Percentiles rank a stretch among this genome's conserved stretches.
phyloP scores from a whole-genome alignment of 2,329 filamentous ascomycete species.

The Aspergillus brunneoviolaceus region DNA sequence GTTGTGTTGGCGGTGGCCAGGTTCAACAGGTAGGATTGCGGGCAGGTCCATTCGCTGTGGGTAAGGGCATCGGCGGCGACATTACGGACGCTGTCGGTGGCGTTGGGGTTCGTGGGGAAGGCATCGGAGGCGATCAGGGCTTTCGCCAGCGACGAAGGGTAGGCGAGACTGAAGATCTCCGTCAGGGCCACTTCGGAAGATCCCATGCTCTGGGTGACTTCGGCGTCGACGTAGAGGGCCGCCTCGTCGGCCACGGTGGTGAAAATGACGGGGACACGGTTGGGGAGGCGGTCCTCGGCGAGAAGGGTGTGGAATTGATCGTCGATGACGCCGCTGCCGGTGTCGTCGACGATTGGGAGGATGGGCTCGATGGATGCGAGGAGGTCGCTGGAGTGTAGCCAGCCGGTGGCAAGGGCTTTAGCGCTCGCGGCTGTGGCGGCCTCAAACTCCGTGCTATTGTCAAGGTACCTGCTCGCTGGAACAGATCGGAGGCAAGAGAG shows the following conservation, averaged over 20 bases:
- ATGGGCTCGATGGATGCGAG: conserved; percentile 25
- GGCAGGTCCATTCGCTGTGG: conserved; percentile 22
- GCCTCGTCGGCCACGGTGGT: conserved; percentile 29
- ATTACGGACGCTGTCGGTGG: conserved; percentile 22
- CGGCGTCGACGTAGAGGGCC: conserved; percentile 15
- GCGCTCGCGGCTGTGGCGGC: conserved; percentile 9
- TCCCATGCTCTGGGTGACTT: conserved; percentile 13
- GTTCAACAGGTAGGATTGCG: conserved; percentile 17
- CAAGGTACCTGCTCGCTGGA: conserved; percentile 22
- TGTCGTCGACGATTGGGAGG: conserved; percentile 30
- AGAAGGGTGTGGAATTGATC: conserved; percentile 29
- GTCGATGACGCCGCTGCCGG: conserved; percentile 25
- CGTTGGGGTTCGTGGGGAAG: conserved; percentile 15
- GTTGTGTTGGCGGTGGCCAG: neutral
- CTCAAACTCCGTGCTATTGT: conserved; percentile 22
- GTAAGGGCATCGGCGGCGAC: conserved; percentile 15
- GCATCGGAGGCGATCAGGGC: conserved; percentile 14
- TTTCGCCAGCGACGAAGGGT: conserved; percentile 16
- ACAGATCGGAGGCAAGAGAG: conserved; percentile 25
- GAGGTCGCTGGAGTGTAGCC: conserved; percentile 19
- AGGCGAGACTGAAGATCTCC: conserved; percentile 17
- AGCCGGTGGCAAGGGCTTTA: conserved; percentile 13
- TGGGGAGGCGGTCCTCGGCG: conserved; percentile 19
- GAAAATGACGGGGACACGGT: conserved; percentile 29
- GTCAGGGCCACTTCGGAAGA: conserved; percentile 12